Conservation (phyloP, 2,329 filamentous ascomycete species). For the Myotisia sp. region DNA sequence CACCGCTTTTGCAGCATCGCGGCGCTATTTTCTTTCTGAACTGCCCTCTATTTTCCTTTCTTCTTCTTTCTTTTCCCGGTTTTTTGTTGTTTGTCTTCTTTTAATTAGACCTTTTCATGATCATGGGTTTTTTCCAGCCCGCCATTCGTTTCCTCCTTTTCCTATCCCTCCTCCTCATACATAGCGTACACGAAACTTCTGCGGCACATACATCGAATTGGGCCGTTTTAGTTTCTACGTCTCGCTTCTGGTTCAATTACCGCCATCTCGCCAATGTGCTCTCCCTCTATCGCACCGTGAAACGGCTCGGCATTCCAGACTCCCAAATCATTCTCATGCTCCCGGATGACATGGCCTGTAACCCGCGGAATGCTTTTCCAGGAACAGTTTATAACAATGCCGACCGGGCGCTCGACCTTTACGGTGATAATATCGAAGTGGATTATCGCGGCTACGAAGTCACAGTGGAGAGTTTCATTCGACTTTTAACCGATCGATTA, state of each 20-base stretch:
- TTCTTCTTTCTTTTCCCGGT: too few species aligned
- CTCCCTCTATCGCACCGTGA: slow-evolving; percentile 93
- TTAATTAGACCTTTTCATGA: too few species aligned
- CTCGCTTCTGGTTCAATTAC: slow-evolving; percentile 99
- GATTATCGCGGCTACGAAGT: slow-evolving; percentile 98
- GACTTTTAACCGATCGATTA: slow-evolving; percentile 83
- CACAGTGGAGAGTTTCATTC: slow-evolving; percentile 96
- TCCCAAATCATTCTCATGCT: slow-evolving; percentile 99
- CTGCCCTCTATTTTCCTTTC: too few species aligned
- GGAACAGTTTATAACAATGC: slow-evolving; percentile 98
- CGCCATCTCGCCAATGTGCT: slow-evolving; percentile 95
- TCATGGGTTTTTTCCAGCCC: not conserved
- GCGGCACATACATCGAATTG: slow-evolving; percentile 82
- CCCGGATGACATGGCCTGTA: slow-evolving; percentile 99
- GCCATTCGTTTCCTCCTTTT: slow-evolving; percentile 16
- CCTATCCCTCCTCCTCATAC: slow-evolving; percentile 9
- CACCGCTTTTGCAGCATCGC: too few species aligned
- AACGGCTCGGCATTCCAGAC: slow-evolving; percentile 92
- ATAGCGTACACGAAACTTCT: slow-evolving; percentile 8
- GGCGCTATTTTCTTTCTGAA: too few species aligned
- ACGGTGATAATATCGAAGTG: slow-evolving; percentile 97
- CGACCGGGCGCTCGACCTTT: slow-evolving; percentile 85
- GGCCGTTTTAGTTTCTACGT: slow-evolving; percentile 97
- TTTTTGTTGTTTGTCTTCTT: too few species aligned
- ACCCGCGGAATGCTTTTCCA: slow-evolving; percentile 93